Conservation (phyloP, 495 filamentous ascomycete genomes). For the Xylaria nigripes region DNA sequence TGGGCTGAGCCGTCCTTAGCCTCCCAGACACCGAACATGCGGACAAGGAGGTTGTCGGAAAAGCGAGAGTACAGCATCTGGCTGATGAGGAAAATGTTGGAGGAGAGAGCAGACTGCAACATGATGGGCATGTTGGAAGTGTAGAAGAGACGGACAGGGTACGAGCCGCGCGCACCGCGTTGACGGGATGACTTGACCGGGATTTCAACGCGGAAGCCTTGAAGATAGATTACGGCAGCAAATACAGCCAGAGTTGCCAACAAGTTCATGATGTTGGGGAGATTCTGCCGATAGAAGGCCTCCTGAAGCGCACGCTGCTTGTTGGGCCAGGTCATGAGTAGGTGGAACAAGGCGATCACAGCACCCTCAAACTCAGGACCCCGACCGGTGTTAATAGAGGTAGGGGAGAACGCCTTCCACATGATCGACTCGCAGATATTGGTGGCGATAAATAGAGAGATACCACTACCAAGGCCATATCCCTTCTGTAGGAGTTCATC, state of each 20-base stretch:
- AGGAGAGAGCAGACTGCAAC: constrained; percentile 95
- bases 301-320: constrained; percentile 96
- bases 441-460: constrained; percentile 99
- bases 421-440: constrained; percentile 99
- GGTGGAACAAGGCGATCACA: constrained; percentile 96
- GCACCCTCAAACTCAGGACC: constrained; percentile 99
- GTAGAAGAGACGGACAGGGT: constrained; percentile 74
- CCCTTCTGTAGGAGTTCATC: constrained; percentile 99
- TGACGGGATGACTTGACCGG: constrained; percentile 99
- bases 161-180: constrained; percentile 90
- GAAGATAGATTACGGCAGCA: constrained; percentile 97
- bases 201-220: constrained; percentile 99
- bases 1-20: constrained; percentile 91
- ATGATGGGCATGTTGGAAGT: constrained; percentile 98
- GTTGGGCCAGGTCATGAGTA: constrained; percentile 96
- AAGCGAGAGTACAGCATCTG: constrained; percentile 99
- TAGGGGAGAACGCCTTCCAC: constrained; percentile 99
- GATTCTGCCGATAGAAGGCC: constrained; percentile 98
- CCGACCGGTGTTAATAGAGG: constrained; percentile 98
- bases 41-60: constrained; percentile 95
- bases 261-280: constrained; percentile 99
- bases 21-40: constrained; percentile 97
- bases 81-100: constrained; percentile 96
- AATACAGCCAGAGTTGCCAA: constrained; percentile 89
- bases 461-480: constrained; percentile 95